Evolutionary conservation across 140 eudicot species (phyloP), one percentile per base, ranked within the genome.

Genomic region (Flaveria floridana): DNA sequence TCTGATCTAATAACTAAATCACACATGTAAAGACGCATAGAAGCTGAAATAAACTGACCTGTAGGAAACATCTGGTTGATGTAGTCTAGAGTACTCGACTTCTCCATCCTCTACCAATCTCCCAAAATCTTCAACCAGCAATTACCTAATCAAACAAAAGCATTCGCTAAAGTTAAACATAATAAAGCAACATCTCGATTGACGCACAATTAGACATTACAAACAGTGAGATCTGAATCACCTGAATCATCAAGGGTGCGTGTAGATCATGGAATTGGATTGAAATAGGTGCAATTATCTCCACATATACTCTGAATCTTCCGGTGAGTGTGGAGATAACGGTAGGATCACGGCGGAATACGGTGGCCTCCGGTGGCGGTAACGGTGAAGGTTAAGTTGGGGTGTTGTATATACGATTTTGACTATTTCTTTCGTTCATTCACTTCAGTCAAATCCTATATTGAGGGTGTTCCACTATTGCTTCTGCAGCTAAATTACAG

Each of bases 1-100:
- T 68, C 84, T 47, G 76, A 68, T 75, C 69, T 50, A 2, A 55
- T 42, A 69, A 37, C 41, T 12, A 58, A 67, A 61, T 42, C 42
- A 42, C 41, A 58, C 21, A 56, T 26, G 67, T 16, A 77, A 41
- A 39, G n/a, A 47, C 74, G 16, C 18, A 12, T 7, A 23, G 10
- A 61, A 10, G 13, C 26, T 2, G 61, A 79, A 61, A 56, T 67
- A 6, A 79, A 39, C 68, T 44, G 48, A 89, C 99, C 99, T 78
- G 99, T 91, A 65, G 99, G 99, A 28, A 95, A 95, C 96, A 90
- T 95, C 86, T 91, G 96, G 80, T 95, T 95, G 72, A 95, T 95
- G 82, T 95, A 91, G 68, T 95, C 97, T 85, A 91, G 65, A 71
- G 97, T 91, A 77, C 87, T 89, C 66, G 89, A 84, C 77, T 95